phyloP scores from a whole-genome alignment of 176 grass and related monocot species.

The Zoysia japonica region DNA sequence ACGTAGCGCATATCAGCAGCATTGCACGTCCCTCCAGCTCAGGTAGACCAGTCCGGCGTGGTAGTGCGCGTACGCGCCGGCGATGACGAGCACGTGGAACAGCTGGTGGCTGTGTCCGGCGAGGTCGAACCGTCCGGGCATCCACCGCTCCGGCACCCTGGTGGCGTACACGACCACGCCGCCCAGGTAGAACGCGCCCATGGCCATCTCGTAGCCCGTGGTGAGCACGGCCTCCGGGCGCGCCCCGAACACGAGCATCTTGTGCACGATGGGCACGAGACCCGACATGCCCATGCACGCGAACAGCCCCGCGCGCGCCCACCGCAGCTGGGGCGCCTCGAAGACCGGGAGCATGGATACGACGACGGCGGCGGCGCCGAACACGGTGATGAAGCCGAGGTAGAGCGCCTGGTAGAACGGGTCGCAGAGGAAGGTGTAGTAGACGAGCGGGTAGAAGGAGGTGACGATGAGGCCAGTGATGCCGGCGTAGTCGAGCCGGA shows the following conservation, averaged over 20 bases:
- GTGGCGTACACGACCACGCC: slow-evolving; percentile 68
- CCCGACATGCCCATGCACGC: slow-evolving; percentile 66
- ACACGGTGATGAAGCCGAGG: slow-evolving; percentile 64
- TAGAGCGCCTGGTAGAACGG: slow-evolving; percentile 56
- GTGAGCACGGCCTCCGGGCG: slow-evolving; percentile 65
- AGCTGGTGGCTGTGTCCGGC: slow-evolving; percentile 78
- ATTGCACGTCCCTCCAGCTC: slow-evolving; percentile 69
- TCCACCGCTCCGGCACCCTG: slow-evolving; percentile 75
- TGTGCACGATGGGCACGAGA: slow-evolving; percentile 76
- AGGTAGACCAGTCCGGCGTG: slow-evolving; percentile 65
- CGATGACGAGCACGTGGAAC: slow-evolving; percentile 75
- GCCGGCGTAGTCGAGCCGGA: slow-evolving; percentile 82
- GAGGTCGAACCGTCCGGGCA: slow-evolving; percentile 73
- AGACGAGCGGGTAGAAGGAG: slow-evolving; percentile 89
- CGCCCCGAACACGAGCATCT: slow-evolving; percentile 56
- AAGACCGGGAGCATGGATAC: slow-evolving; percentile 74
- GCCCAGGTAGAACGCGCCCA: slow-evolving; percentile 57
- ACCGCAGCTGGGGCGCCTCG: slow-evolving; percentile 56
- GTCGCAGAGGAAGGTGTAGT: slow-evolving; percentile 78
- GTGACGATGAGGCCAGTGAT: slow-evolving; percentile 80
- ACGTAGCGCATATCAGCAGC: slow-evolving; percentile 31
- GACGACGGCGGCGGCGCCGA: slow-evolving; percentile 47
- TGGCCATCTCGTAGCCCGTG: slow-evolving; percentile 71
- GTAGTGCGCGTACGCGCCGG: slow-evolving; percentile 77
- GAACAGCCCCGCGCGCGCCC: slow-evolving; percentile 57